Conservation (phyloP, 768 basidiomycete species). For the Amanita pallidorosea region DNA sequence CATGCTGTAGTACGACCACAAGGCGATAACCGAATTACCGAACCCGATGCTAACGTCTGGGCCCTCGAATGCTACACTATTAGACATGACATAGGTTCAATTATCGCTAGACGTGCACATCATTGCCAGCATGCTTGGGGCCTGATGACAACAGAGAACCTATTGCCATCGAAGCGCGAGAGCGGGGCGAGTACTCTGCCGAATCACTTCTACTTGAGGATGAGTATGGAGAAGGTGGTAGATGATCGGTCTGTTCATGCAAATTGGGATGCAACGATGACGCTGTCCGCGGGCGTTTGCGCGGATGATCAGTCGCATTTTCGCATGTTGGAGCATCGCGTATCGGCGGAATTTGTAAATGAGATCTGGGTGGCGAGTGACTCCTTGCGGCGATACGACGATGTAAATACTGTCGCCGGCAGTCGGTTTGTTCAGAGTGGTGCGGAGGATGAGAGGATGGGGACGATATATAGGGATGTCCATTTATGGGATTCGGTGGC, state of each 20-base stretch:
- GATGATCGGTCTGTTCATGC: conserved; percentile 33
- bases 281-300: conserved; percentile 54
- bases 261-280: conserved; percentile 29
- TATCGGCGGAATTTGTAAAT: conserved; percentile 19
- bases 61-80: background rate
- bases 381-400: conserved; percentile 24
- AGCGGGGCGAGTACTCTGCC: conserved; percentile 59
- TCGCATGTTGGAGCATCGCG: conserved; percentile 24
- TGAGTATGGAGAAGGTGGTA: conserved; percentile 68
- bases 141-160: conserved; percentile 55
- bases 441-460: conserved; percentile 26
- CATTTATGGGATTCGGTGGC: conserved; percentile 15
- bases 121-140: conserved; percentile 14
- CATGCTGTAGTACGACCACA: conserved; percentile 3
- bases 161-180: conserved; percentile 71
- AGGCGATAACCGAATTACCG: conserved; percentile 1
- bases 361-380: conserved; percentile 28
- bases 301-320: conserved; percentile 29
- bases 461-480: conserved; percentile 30
- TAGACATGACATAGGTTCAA: background rate
- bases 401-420: conserved; percentile 23
- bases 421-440: conserved; percentile 19
- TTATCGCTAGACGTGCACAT: background rate
- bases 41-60: background rate
- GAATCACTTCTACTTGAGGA: conserved; percentile 57